A percentile compares a stretch with the other conserved stretches of the same genome.
phyloP scores from a whole-genome alignment of 371 early-diverging fungal genomes.

The Catenaria anguillulae region DNA sequence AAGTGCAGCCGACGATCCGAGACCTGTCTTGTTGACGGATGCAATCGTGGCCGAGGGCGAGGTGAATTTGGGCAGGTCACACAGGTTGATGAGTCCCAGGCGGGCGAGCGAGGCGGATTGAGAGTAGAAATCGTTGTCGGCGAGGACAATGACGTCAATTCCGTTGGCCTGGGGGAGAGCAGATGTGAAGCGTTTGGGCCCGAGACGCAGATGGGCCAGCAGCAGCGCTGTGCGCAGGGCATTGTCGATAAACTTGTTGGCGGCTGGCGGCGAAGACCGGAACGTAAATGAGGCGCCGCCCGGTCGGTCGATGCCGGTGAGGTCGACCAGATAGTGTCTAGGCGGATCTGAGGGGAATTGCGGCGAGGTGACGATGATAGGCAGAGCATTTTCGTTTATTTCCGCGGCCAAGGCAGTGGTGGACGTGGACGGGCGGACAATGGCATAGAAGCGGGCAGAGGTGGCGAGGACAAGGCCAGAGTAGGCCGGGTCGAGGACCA shows the following conservation, averaged over 20 bases:
- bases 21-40: constrained; percentile 79
- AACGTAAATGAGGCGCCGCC: neutral
- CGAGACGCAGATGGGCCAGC: constrained; percentile 13
- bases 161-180: constrained; percentile 7
- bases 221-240: constrained; percentile 13
- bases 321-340: constrained; percentile 27
- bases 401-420: neutral
- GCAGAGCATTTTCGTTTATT: neutral
- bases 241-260: constrained; percentile 3
- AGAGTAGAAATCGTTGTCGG: constrained; percentile 91
- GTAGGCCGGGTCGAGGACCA: constrained; percentile 68
- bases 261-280: neutral
- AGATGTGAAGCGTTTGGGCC: neutral
- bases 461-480: constrained; percentile 71
- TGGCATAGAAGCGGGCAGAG: constrained; percentile 64
- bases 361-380: constrained; percentile 42
- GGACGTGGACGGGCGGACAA: constrained; percentile 24
- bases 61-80: constrained; percentile 48
- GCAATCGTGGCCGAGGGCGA: constrained; percentile 29
- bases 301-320: neutral
- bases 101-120: constrained; percentile 50
- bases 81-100: constrained; percentile 34
- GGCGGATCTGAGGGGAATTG: constrained; percentile 54
- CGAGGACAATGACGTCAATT: constrained; percentile 54
- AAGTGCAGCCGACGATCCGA: constrained; percentile 88